Conservation (phyloP, 176 grass and related monocot species). For the Panicum miliaceum region DNA sequence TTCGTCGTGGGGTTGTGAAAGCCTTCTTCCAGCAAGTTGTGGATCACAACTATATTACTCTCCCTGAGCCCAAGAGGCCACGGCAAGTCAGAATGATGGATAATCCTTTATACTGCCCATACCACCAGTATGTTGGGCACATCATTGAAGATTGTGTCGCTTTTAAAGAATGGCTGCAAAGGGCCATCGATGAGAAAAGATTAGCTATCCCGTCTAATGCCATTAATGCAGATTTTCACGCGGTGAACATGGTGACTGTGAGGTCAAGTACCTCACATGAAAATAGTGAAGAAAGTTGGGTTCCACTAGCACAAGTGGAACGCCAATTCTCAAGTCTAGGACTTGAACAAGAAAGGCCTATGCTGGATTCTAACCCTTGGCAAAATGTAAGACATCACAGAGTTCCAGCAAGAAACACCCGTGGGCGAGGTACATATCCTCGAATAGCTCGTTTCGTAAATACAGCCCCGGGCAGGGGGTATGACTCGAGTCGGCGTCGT, state of each 20-base stretch:
- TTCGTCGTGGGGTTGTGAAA: background rate
- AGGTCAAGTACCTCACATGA: background rate
- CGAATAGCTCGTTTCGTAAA: too few relatives aligned
- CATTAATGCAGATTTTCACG: background rate
- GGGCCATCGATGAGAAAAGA: background rate
- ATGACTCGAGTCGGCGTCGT: background rate
- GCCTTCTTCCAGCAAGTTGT: background rate
- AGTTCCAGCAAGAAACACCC: too few relatives aligned
- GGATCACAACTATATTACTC: background rate
- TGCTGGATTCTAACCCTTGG: background rate
- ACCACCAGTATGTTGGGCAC: background rate
- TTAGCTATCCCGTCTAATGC: background rate
- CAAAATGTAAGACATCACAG: background rate
- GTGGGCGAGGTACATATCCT: rapidly evolving
- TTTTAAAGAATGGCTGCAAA: constrained; percentile 7
- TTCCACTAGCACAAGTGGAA: too few relatives aligned
- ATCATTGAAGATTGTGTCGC: background rate
- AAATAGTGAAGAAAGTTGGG: too few relatives aligned
- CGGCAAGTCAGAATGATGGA: background rate
- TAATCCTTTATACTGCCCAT: background rate
- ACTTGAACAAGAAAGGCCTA: too few relatives aligned
- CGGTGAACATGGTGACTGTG: background rate
- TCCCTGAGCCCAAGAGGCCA: background rate
- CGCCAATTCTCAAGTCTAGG: too few relatives aligned
- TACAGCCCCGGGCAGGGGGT: too few relatives aligned